phyloP scores from a whole-genome alignment of 768 basidiomycete species.

The Termitomyces bulborhizus region DNA sequence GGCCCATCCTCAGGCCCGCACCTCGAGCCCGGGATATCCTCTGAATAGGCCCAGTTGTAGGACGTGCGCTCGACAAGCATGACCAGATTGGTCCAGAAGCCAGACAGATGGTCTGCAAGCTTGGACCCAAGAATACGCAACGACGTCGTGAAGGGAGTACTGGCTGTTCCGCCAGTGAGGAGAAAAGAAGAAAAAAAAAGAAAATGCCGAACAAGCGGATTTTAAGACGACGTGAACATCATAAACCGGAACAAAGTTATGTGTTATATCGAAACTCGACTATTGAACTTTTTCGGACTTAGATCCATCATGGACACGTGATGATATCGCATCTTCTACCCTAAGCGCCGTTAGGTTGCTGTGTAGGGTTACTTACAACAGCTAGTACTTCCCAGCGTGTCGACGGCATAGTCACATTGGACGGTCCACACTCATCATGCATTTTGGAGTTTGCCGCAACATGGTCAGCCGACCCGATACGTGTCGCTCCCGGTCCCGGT shows the following conservation, averaged over 20 bases:
- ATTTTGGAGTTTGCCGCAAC: neutral
- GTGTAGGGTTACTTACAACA: neutral
- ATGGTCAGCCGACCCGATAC: conserved; percentile 11
- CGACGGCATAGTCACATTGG: conserved; percentile 5
- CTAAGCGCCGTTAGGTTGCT: neutral
- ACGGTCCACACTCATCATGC: neutral
- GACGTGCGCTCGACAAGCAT: conserved; percentile 35
- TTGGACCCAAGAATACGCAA: conserved; percentile 4
- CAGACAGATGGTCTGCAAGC: conserved; percentile 10
- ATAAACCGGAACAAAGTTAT: conserved; percentile 9
- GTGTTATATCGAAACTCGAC: conserved; percentile 8
- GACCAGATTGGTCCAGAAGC: conserved; percentile 19
- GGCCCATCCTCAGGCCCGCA: conserved; percentile 60
- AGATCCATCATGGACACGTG: conserved; percentile 14
- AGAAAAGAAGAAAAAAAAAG: neutral
- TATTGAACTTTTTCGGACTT: conserved; percentile 8
- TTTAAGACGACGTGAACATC: conserved; percentile 13
- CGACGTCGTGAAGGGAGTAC: conserved; percentile 10
- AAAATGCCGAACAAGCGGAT: neutral
- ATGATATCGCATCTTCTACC: conserved; percentile 1
- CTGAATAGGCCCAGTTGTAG: conserved; percentile 42
- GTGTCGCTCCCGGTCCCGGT: conserved; percentile 4
- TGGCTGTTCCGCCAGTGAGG: conserved; percentile 2
- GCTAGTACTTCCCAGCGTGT: neutral
- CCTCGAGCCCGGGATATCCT: conserved; percentile 58